A percentile compares a stretch with the other conserved stretches of the same genome.
These are phyloP conservation scores for Avicennia marina DNA, from an alignment of 257 asterid species.

Conservation along the genomic window DNA sequence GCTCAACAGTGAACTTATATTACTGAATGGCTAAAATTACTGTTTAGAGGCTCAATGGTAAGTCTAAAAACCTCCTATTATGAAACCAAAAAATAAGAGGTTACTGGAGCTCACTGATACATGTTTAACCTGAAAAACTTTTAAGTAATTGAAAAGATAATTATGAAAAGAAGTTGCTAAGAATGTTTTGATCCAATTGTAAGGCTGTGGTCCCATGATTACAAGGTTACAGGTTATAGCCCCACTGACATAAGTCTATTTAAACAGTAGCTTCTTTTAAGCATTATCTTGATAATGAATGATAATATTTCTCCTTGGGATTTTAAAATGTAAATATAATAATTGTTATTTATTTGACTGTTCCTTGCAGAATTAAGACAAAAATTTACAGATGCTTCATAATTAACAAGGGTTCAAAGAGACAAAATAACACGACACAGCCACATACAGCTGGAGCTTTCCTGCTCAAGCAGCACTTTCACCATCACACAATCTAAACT, in stretches of 20 bases:
- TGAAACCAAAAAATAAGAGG: background rate
- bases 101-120: background rate
- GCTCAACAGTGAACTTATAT: slow-evolving; percentile 3
- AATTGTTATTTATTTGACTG: too few relatives aligned
- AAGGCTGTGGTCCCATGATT: slow-evolving; percentile 11
- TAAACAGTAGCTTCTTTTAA: too few relatives aligned
- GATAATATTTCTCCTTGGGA: too few relatives aligned
- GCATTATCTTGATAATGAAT: too few relatives aligned
- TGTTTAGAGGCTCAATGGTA: background rate
- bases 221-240: too few relatives aligned
- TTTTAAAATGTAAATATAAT: too few relatives aligned
- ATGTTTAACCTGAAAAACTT: background rate
- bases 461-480: background rate
- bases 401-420: too few relatives aligned
- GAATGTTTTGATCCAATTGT: background rate
- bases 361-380: too few relatives aligned
- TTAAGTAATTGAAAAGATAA: background rate
- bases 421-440: slow-evolving; percentile 7
- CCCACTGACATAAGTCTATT: too few relatives aligned
- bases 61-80: background rate
- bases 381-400: too few relatives aligned
- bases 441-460: slow-evolving; percentile 1
- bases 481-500: slow-evolving; percentile 6
- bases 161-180: background rate
- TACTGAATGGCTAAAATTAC: background rate